These are phyloP conservation scores for Oryza meridionalis DNA, from an alignment of 176 grass and related monocot genomes.

Conservation along the genomic window DNA sequence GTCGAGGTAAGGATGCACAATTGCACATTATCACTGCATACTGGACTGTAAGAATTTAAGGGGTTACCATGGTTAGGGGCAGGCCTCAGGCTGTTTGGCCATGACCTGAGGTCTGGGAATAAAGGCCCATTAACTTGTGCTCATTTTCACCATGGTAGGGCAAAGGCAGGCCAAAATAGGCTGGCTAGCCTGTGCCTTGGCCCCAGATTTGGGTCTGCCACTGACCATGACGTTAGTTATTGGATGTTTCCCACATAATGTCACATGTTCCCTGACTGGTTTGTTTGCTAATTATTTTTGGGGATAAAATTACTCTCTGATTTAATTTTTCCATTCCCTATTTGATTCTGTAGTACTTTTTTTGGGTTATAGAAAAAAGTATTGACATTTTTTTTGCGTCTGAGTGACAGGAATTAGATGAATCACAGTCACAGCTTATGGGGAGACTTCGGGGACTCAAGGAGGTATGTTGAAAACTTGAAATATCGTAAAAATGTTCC, in stretches of 20 bases:
- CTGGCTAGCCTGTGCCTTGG: not conserved
- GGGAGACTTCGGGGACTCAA: conserved; percentile 78
- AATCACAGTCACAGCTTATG: conserved; percentile 85
- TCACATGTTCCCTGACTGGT: not conserved
- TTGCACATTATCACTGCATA: not conserved
- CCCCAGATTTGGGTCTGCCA: not conserved
- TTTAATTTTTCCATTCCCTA: not conserved
- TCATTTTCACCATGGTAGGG: not conserved
- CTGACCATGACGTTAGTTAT: not conserved
- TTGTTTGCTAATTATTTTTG: not conserved
- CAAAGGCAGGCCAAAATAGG: not conserved
- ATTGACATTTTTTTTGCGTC: not conserved
- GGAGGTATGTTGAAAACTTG: conserved; percentile 52
- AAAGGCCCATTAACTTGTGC: not conserved
- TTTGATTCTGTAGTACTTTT: not conserved
- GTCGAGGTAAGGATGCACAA: not conserved
- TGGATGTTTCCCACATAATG: not conserved
- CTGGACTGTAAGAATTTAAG: not conserved
- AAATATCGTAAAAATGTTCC: not conserved
- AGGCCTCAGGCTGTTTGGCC: not conserved
- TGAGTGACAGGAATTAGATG: conserved; percentile 64
- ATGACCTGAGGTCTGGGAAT: not conserved
- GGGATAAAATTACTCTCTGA: not conserved
- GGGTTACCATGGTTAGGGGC: not conserved
- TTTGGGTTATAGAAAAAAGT: conserved; percentile 8